These are phyloP conservation scores for Colletotrichum sp. DNA, from an alignment of 2,329 filamentous ascomycete genomes.

Conservation along the genomic window DNA sequence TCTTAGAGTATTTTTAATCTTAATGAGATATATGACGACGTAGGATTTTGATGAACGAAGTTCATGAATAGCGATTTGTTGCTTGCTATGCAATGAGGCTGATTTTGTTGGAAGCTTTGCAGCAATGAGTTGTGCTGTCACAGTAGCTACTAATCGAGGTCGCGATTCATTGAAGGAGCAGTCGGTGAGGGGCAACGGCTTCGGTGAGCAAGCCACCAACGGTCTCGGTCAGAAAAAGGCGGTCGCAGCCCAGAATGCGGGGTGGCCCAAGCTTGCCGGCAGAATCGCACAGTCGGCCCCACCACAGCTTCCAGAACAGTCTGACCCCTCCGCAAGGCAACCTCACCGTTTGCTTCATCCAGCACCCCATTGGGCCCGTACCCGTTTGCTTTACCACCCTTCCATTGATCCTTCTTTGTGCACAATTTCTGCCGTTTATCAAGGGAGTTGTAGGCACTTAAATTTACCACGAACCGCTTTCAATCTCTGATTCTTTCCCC, in stretches of 20 bases:
- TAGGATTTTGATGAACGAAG: neutral
- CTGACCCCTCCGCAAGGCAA: constrained; percentile 1
- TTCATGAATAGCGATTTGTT: accelerated
- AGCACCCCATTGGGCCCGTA: neutral
- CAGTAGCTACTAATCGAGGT: neutral
- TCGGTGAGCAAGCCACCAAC: neutral
- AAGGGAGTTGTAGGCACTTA: neutral
- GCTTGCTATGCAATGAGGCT: neutral
- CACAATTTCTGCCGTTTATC: accelerated
- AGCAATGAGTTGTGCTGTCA: neutral
- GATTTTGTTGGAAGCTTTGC: neutral
- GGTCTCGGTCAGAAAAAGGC: neutral
- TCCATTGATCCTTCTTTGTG: neutral
- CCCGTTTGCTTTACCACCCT: neutral
- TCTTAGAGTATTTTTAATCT: neutral
- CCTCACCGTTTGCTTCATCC: neutral
- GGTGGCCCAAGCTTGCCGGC: neutral
- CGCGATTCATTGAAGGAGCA: neutral
- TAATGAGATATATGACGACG: neutral
- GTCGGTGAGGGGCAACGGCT: neutral
- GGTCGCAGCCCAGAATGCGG: neutral
- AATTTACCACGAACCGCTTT: neutral
- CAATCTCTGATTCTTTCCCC: neutral
- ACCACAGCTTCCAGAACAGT: constrained; percentile 37
- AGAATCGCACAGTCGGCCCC: constrained; percentile 20